Percentiles rank a stretch among this genome's conserved stretches.
Conservation (phyloP, 306 rosid genomes). For the Quercus cerris region DNA sequence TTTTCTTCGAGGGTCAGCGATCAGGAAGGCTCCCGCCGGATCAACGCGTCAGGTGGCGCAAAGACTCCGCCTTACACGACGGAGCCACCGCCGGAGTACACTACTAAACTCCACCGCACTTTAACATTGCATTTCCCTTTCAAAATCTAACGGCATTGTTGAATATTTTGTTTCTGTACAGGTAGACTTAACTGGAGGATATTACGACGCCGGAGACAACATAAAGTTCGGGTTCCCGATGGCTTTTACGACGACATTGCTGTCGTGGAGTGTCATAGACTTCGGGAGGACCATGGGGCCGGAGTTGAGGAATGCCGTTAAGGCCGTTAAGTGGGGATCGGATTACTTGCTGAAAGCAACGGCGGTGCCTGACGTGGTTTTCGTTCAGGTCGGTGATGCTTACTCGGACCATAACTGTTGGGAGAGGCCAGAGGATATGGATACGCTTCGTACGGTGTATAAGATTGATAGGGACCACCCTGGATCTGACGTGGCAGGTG, state of each 20-base stretch:
- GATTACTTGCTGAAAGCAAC: slow-evolving; percentile 83
- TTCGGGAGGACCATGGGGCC: slow-evolving; percentile 81
- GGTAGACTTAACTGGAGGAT: slow-evolving; percentile 88
- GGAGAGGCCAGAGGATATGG: slow-evolving; percentile 99
- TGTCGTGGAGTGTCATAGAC: slow-evolving; percentile 89
- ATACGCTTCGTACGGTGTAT: slow-evolving; percentile 75
- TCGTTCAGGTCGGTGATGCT: slow-evolving; percentile 86
- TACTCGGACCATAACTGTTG: slow-evolving; percentile 91
- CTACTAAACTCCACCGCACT: background rate
- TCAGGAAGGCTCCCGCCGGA: slow-evolving; percentile 81
- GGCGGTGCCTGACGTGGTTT: slow-evolving; percentile 66
- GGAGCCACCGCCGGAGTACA: slow-evolving; percentile 76
- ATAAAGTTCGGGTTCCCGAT: slow-evolving; percentile 94
- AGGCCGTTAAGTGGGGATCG: slow-evolving; percentile 77
- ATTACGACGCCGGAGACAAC: slow-evolving; percentile 98
- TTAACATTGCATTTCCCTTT: background rate
- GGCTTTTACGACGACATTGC: slow-evolving; percentile 88
- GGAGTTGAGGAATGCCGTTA: slow-evolving; percentile 63
- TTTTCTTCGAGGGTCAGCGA: slow-evolving; percentile 99
- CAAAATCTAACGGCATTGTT: too few species aligned
- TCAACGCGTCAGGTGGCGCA: slow-evolving; percentile 92
- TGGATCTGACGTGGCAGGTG: slow-evolving; percentile 97
- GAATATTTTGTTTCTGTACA: slow-evolving; percentile 8
- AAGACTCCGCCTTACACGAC: slow-evolving; percentile 80
- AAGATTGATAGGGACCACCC: slow-evolving; percentile 74